These are phyloP conservation scores for Diatrype stigma DNA, from an alignment of 2,329 filamentous ascomycete genomes.

Conservation along the genomic window DNA sequence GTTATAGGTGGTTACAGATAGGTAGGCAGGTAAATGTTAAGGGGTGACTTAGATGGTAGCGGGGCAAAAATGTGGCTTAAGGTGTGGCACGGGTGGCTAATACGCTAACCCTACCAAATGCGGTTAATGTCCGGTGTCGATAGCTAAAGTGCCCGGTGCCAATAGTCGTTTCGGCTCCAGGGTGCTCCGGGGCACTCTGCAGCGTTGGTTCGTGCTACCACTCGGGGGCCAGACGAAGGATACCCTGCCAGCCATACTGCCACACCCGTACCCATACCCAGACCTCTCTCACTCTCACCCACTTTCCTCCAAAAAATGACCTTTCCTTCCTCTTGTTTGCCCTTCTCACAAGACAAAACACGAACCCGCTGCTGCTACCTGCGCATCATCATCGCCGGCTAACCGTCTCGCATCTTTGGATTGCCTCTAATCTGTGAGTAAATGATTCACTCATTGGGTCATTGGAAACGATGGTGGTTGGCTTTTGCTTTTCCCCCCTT, in stretches of 20 bases:
- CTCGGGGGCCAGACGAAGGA: too few relatives aligned
- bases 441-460: not conserved
- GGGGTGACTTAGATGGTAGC: too few relatives aligned
- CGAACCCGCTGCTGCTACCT: not conserved
- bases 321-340: slow-evolving; percentile 3
- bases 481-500: not conserved
- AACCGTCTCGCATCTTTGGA: not conserved
- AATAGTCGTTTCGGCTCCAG: too few relatives aligned
- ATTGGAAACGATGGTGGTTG: not conserved
- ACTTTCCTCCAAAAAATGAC: slow-evolving; percentile 6
- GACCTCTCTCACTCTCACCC: not conserved
- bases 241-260: too few relatives aligned
- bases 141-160: not conserved
- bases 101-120: too few relatives aligned
- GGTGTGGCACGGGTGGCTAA: too few relatives aligned
- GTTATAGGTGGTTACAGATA: too few relatives aligned
- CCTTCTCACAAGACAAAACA: not conserved
- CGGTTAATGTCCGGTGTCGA: too few relatives aligned
- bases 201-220: not conserved
- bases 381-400: not conserved
- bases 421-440: not conserved
- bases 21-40: too few relatives aligned
- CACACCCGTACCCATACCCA: too few relatives aligned
- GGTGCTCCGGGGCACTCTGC: not conserved
- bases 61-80: too few relatives aligned